Evolutionary conservation across 805 yeast genomes (phyloP).

Genomic region (Saccharomycopsis sp.): DNA sequence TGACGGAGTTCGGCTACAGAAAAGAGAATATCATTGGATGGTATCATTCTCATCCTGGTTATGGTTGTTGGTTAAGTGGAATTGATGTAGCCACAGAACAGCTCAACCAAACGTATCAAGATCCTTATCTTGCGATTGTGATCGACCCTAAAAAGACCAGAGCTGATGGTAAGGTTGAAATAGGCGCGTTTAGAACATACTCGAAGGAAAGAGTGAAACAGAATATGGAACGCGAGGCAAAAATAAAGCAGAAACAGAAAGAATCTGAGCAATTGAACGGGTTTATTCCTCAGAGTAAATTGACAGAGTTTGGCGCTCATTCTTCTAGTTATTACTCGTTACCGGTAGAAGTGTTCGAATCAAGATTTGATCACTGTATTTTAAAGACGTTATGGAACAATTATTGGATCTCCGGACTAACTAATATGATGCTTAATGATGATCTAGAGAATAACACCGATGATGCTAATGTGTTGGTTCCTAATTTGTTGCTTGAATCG

Average conservation of each 20-base stretch:
- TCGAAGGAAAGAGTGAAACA: constrained; percentile 31
- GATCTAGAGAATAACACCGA: constrained; percentile 10
- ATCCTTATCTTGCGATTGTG: constrained; percentile 85
- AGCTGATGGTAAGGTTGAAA: constrained; percentile 60
- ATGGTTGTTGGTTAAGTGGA: constrained; percentile 93
- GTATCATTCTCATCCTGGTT: constrained; percentile 98
- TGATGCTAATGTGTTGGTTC: background rate
- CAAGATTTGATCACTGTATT: constrained; percentile 42
- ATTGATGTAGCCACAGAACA: constrained; percentile 88
- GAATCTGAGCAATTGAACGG: background rate
- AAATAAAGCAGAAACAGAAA: constrained; percentile 19
- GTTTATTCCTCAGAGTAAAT: constrained; percentile 42
- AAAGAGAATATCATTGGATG: constrained; percentile 84
- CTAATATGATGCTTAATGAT: constrained; percentile 17
- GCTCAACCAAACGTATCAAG: constrained; percentile 82
- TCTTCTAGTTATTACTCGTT: constrained; percentile 63
- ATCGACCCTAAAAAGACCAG: constrained; percentile 73
- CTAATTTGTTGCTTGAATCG: background rate
- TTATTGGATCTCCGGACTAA: constrained; percentile 40
- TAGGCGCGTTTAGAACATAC: constrained; percentile 83
- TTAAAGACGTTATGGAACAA: constrained; percentile 38
- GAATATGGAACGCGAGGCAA: constrained; percentile 10
- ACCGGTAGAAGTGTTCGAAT: constrained; percentile 53
- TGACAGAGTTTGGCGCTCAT: constrained; percentile 65
- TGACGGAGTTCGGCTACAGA: constrained; percentile 41